Conservation (phyloP, 2,329 filamentous ascomycete genomes). For the Venturia nashicola region DNA sequence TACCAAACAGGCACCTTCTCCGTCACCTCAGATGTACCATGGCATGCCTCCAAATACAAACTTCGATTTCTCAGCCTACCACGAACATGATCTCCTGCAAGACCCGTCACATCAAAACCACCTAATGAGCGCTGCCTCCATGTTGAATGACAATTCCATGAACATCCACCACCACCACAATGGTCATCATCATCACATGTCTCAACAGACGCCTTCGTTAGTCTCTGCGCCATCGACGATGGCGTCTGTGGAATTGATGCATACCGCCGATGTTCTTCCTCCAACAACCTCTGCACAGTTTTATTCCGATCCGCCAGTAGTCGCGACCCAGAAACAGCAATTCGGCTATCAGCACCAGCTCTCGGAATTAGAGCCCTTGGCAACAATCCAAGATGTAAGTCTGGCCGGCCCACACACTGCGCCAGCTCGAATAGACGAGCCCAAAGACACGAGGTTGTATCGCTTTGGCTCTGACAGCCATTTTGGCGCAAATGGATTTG, state of each 20-base stretch:
- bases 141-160: neutral
- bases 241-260: conserved; percentile 6
- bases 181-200: neutral
- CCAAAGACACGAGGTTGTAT: conserved; percentile 4
- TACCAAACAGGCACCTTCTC: neutral
- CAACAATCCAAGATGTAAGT: neutral
- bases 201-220: neutral
- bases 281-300: neutral
- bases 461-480: conserved; percentile 10
- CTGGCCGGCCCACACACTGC: neutral
- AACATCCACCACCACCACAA: neutral
- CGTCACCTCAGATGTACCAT: neutral
- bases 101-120: neutral
- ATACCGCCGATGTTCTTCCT: neutral
- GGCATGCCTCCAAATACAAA: neutral
- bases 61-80: conserved; percentile 4
- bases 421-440: neutral
- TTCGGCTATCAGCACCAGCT: neutral
- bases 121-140: neutral
- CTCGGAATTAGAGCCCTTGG: neutral
- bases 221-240: neutral
- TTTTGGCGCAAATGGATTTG: conserved; percentile 8
- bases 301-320: neutral
- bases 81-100: neutral
- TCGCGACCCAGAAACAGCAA: neutral